phyloP scores from a whole-genome alignment of 2,329 filamentous ascomycete species.

The Colletotrichum trifolii region DNA sequence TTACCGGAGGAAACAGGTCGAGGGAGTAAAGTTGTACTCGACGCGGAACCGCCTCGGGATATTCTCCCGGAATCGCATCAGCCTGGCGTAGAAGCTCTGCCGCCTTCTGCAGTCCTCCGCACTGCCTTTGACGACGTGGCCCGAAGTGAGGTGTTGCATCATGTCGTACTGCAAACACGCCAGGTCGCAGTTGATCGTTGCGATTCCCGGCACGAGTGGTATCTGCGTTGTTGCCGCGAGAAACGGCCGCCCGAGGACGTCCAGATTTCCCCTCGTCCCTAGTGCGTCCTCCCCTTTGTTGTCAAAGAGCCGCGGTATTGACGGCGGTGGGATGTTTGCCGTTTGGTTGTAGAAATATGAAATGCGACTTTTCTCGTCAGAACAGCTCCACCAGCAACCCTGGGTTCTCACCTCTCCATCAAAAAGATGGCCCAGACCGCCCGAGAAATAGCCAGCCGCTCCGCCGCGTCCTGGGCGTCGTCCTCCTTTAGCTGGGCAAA shows the following conservation, averaged over 20 bases:
- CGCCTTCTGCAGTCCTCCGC: constrained; percentile 7
- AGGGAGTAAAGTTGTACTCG: constrained; percentile 25
- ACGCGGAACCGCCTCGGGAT: constrained; percentile 17
- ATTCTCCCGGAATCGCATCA: constrained; percentile 13
- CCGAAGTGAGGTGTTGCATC: constrained; percentile 30
- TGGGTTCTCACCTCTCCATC: constrained; percentile 25
- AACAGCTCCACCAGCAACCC: not conserved
- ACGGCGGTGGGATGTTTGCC: constrained; percentile 23
- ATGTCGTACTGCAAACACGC: constrained; percentile 26
- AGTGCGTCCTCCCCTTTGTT: constrained; percentile 17
- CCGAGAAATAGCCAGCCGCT: constrained; percentile 22
- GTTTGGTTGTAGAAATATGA: constrained; percentile 28
- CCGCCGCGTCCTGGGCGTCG: constrained; percentile 2
- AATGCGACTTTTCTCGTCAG: constrained; percentile 11
- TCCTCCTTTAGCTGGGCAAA: constrained; percentile 19
- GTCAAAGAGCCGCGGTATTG: constrained; percentile 28
- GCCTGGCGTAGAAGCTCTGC: constrained; percentile 18
- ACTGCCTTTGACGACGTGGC: constrained; percentile 21
- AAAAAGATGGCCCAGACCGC: constrained; percentile 29
- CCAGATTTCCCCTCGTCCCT: constrained; percentile 21
- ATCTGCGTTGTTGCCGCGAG: not conserved
- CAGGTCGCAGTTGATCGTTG: constrained; percentile 15
- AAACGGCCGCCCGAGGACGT: constrained; percentile 23
- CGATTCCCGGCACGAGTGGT: constrained; percentile 17
- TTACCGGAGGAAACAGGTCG: constrained; percentile 26